Percentiles rank a stretch among this genome's conserved stretches.
Conservation (phyloP, 2,329 filamentous ascomycete genomes). For the Paecilomyces sp. region DNA sequence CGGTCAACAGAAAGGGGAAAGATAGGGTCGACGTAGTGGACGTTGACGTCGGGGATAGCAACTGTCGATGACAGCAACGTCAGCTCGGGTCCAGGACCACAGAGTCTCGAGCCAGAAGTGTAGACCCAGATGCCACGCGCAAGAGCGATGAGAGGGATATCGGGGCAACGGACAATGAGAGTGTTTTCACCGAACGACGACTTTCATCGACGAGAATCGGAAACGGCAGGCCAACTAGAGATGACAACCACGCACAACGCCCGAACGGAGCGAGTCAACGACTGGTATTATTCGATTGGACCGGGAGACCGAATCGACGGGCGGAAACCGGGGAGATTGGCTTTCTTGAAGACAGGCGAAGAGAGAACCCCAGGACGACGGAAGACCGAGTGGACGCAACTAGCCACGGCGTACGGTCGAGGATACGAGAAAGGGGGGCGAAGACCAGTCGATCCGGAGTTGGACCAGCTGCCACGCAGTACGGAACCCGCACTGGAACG, state of each 20-base stretch:
- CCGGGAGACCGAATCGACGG: background rate
- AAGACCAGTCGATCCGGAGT: background rate
- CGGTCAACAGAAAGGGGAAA: background rate
- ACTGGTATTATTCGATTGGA: background rate
- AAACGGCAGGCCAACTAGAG: background rate
- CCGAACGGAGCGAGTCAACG: background rate
- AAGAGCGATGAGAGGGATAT: background rate
- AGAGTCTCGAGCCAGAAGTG: background rate
- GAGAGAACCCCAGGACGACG: background rate
- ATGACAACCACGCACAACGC: background rate
- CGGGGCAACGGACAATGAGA: background rate
- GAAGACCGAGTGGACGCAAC: background rate
- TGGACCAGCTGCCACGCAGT: constrained; percentile 6
- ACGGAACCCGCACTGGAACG: constrained; percentile 3
- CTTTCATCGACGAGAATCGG: background rate
- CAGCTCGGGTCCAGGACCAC: background rate
- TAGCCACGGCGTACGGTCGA: background rate
- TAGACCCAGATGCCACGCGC: background rate
- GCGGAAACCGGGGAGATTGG: background rate
- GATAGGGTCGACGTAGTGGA: background rate
- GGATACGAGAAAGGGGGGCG: background rate
- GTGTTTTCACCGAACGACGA: background rate
- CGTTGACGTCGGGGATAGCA: background rate
- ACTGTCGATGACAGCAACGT: background rate
- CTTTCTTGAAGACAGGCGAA: background rate